phyloP scores from a whole-genome alignment of 345 rosid species.

The Arabidopsis suecica region DNA sequence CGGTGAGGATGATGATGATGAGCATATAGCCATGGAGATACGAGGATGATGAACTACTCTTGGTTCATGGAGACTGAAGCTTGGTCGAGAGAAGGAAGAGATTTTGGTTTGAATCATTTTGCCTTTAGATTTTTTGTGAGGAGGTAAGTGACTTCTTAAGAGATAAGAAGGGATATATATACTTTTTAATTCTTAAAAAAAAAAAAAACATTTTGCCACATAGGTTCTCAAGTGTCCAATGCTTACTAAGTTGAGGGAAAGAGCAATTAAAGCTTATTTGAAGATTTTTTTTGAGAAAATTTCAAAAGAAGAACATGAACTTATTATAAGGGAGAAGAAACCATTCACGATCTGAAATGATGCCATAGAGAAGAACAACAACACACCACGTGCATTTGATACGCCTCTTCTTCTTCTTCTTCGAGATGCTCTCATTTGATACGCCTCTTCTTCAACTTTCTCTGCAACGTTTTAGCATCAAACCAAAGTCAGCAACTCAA shows the following conservation, averaged over 20 bases:
- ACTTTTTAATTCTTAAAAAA: not conserved
- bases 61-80: constrained; percentile 36
- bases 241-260: not conserved
- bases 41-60: constrained; percentile 36
- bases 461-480: too few species aligned
- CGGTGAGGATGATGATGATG: constrained; percentile 41
- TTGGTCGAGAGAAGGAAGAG: constrained; percentile 42
- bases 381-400: too few species aligned
- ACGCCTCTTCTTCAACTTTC: too few species aligned
- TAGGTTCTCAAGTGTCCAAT: not conserved
- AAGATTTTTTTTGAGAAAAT: not conserved
- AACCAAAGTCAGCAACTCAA: too few species aligned
- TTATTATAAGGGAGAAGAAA: too few species aligned
- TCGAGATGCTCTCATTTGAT: too few species aligned
- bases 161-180: constrained; percentile 26
- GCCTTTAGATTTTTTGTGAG: constrained; percentile 41
- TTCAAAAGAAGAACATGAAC: not conserved
- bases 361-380: too few species aligned
- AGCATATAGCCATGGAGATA: constrained; percentile 39
- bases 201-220: not conserved
- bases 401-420: too few species aligned
- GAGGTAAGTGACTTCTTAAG: constrained; percentile 35
- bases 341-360: too few species aligned
- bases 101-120: constrained; percentile 49
- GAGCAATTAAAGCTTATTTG: not conserved